Conservation (phyloP, 176 grass and related monocot genomes). For the Avena sativa region DNA sequence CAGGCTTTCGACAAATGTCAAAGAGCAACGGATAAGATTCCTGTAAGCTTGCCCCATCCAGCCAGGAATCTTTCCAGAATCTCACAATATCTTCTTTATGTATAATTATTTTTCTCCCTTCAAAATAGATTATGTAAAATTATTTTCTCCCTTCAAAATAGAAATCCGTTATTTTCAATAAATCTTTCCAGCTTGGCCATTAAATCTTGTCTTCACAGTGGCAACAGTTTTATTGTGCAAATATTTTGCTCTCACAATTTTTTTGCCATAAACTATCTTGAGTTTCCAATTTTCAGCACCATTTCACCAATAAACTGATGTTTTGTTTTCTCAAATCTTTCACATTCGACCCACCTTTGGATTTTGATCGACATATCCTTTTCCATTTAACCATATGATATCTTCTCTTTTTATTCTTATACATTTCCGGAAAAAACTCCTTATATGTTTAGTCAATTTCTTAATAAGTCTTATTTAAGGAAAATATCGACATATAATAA, state of each 20-base stretch:
- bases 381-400: not conserved
- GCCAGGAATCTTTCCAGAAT: no score
- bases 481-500: not conserved
- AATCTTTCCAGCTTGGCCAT: not conserved
- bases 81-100: no score
- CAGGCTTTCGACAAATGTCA: no score
- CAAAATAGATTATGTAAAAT: not conserved
- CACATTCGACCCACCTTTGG: not conserved
- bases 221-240: not conserved
- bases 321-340: not conserved
- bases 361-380: not conserved
- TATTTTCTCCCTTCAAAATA: not conserved
- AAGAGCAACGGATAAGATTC: no score
- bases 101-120: not conserved
- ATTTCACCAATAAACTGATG: not conserved
- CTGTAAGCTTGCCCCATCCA: no score
- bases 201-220: not conserved
- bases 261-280: not conserved
- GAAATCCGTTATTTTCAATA: not conserved
- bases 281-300: not conserved
- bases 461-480: not conserved
- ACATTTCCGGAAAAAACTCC: not conserved
- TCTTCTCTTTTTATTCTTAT: not conserved
- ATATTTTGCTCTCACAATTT: not conserved
- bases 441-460: not conserved